Evolutionary conservation across 208 protist genomes (phyloP).

Genomic region (Leishmania tarentolae): DNA sequence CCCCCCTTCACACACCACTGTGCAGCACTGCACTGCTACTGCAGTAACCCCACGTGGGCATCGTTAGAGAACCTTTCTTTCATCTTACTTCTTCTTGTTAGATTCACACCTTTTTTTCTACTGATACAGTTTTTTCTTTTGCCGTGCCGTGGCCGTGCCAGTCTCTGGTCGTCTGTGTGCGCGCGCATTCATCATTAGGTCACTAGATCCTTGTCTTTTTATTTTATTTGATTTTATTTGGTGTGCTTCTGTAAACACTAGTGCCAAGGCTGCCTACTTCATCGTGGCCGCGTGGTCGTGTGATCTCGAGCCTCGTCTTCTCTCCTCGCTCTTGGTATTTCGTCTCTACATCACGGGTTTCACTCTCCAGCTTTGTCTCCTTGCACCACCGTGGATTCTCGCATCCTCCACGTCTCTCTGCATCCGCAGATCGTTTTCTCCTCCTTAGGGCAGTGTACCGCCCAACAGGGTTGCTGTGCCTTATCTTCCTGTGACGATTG

Average conservation of each 20-base stretch:
- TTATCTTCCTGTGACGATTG: too few relatives aligned
- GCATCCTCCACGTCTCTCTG: background rate
- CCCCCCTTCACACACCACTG: background rate
- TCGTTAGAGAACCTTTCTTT: background rate
- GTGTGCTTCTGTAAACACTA: background rate
- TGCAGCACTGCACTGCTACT: background rate
- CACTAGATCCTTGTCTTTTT: background rate
- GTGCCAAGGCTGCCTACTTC: background rate
- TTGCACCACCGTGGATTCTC: background rate
- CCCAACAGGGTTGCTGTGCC: background rate
- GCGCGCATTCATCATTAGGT: background rate
- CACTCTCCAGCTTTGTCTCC: background rate
- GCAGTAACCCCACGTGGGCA: background rate
- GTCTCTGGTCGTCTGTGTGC: background rate
- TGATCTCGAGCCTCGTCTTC: background rate
- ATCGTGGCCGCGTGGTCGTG: background rate
- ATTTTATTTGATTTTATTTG: background rate
- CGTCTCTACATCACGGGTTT: background rate
- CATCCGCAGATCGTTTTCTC: background rate
- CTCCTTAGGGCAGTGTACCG: background rate
- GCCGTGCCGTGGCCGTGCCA: background rate
- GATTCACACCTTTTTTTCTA: constrained; percentile 13
- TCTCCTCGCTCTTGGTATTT: constrained; percentile 2
- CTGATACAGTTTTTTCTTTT: background rate
- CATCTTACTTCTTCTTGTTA: background rate